Percentiles rank a stretch among this genome's conserved stretches.
phyloP scores from a whole-genome alignment of 2,329 filamentous ascomycete genomes.

The Exserohilum turcica region DNA sequence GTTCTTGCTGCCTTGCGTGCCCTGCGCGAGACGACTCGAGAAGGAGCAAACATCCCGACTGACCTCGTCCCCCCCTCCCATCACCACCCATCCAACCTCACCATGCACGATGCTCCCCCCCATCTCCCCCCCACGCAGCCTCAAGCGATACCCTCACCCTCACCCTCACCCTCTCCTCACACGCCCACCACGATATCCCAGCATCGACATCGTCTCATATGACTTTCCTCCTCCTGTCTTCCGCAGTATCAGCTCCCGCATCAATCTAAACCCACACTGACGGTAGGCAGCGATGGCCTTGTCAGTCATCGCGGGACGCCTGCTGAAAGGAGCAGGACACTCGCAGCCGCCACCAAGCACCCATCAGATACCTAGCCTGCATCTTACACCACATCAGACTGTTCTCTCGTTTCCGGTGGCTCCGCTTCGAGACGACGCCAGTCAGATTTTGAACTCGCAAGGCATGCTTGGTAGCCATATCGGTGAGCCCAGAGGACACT shows the following conservation, averaged over 20 bases:
- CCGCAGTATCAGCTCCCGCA: constrained; percentile 43
- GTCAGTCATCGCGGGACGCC: constrained; percentile 37
- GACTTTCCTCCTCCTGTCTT: constrained; percentile 44
- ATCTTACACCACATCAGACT: constrained; percentile 25
- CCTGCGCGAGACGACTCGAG: background rate
- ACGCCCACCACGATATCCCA: constrained; percentile 40
- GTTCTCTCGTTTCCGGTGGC: constrained; percentile 17
- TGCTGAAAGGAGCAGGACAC: constrained; percentile 45
- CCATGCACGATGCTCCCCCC: too few relatives aligned
- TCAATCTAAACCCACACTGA: constrained; percentile 21
- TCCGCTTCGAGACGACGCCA: constrained; percentile 17
- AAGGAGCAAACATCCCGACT: constrained; percentile 10
- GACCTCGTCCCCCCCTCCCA: constrained; percentile 10
- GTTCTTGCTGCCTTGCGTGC: background rate
- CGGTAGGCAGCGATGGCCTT: constrained; percentile 38
- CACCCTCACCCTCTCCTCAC: too few relatives aligned
- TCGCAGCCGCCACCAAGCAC: constrained; percentile 32
- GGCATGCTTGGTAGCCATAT: constrained; percentile 36
- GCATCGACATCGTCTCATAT: constrained; percentile 48
- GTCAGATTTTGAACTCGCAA: constrained; percentile 19
- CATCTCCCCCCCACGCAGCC: constrained; percentile 21
- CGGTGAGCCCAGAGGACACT: constrained; percentile 32
- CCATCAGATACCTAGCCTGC: constrained; percentile 18
- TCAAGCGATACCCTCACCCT: constrained; percentile 36
- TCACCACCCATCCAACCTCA: constrained; percentile 4